These are phyloP conservation scores for Leucosporidium yakuticum DNA, from an alignment of 768 basidiomycete genomes.

Conservation along the genomic window DNA sequence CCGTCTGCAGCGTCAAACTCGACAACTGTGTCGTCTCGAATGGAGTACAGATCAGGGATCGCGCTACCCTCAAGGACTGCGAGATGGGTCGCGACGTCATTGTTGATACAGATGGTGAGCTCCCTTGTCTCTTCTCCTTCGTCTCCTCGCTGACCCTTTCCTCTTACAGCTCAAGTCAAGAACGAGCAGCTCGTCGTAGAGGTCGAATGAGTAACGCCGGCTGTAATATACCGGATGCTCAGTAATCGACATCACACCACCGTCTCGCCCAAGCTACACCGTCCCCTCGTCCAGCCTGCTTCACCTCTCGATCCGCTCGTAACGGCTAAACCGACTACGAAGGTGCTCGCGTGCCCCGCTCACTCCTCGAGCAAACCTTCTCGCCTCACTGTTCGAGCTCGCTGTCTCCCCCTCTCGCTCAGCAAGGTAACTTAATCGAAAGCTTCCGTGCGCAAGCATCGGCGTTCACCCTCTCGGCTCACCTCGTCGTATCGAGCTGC, in stretches of 20 bases:
- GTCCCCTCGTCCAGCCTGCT: not conserved
- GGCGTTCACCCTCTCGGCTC: too few species aligned
- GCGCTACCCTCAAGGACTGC: conserved; percentile 30
- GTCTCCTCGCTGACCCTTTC: not conserved
- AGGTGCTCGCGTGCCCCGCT: not conserved
- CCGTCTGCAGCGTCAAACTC: conserved; percentile 22
- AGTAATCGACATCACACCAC: not conserved
- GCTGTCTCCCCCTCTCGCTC: too few species aligned
- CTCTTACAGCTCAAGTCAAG: conserved; percentile 26
- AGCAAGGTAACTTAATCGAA: too few species aligned
- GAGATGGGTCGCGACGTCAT: conserved; percentile 30
- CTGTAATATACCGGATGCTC: not conserved
- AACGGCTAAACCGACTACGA: not conserved
- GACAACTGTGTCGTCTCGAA: conserved; percentile 35
- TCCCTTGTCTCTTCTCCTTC: not conserved
- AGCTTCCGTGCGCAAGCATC: too few species aligned
- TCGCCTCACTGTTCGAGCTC: too few species aligned
- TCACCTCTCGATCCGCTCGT: not conserved
- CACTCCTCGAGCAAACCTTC: not conserved
- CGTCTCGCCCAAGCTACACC: too few species aligned
- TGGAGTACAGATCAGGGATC: conserved; percentile 26
- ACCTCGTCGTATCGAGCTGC: too few species aligned
- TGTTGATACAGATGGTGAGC: conserved; percentile 31
- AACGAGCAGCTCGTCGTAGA: conserved; percentile 31
- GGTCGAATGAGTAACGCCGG: not conserved